Evolutionary conservation across 805 yeast species (phyloP).

Genomic region (Spencermartinsiella europaea): DNA sequence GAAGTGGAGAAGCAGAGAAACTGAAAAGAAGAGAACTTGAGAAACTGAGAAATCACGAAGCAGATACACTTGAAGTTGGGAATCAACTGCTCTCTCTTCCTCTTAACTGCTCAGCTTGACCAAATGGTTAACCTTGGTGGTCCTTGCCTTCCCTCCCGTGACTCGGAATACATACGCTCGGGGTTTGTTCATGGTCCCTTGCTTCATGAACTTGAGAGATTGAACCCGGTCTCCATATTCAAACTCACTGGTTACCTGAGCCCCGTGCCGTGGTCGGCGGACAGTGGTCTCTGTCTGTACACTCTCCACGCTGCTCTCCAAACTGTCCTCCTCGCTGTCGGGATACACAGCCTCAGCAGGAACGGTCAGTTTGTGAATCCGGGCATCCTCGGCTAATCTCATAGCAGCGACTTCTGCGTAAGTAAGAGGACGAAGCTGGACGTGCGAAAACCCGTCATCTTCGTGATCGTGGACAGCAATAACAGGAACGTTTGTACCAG

Average conservation of each 20-base stretch:
- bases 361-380: slow-evolving; percentile 11
- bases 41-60: background rate
- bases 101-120: background rate
- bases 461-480: slow-evolving; percentile 15
- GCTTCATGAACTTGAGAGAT: background rate
- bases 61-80: background rate
- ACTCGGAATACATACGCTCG: background rate
- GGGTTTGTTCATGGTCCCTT: background rate
- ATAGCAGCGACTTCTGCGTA: slow-evolving; percentile 49
- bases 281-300: background rate
- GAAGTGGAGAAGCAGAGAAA: background rate
- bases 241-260: slow-evolving; percentile 13
- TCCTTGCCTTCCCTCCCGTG: too few relatives aligned
- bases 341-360: slow-evolving; percentile 21
- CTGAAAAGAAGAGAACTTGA: background rate
- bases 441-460: slow-evolving; percentile 42
- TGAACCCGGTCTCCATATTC: slow-evolving; percentile 17
- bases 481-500: slow-evolving; percentile 3
- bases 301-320: slow-evolving; percentile 18
- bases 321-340: slow-evolving; percentile 21
- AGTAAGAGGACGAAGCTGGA: slow-evolving; percentile 43
- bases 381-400: slow-evolving; percentile 13
- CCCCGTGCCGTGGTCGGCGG: slow-evolving; percentile 11
- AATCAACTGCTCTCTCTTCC: too few relatives aligned
- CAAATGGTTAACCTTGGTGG: background rate